Conservation (phyloP, 805 yeast species). For the Yamadazyma phyllophila region DNA sequence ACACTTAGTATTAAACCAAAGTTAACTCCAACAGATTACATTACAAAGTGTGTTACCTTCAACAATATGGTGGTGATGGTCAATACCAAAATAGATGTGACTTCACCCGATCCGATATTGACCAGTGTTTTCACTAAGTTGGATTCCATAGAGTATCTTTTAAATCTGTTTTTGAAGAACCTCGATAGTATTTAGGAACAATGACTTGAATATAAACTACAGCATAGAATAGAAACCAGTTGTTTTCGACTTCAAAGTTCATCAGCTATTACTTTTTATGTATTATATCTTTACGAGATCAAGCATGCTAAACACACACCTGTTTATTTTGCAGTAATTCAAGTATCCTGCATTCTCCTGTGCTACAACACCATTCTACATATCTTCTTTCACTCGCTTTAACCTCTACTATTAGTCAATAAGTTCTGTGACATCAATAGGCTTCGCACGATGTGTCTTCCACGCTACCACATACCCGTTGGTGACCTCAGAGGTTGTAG, state of each 20-base stretch:
- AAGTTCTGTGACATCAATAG: too few relatives aligned
- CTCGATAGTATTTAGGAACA: conserved; percentile 7
- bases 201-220: neutral
- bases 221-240: too few relatives aligned
- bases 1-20: conserved; percentile 22
- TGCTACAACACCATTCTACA: too few relatives aligned
- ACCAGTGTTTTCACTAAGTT: conserved; percentile 62
- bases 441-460: neutral
- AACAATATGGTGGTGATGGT: conserved; percentile 60
- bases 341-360: too few relatives aligned
- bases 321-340: too few relatives aligned
- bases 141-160: conserved; percentile 55
- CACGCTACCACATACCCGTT: neutral
- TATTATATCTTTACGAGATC: too few relatives aligned
- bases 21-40: conserved; percentile 45
- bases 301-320: too few relatives aligned
- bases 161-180: conserved; percentile 30
- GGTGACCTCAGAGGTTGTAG: neutral
- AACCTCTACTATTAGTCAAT: too few relatives aligned
- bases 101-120: conserved; percentile 66
- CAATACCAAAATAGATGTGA: conserved; percentile 54
- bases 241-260: neutral
- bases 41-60: conserved; percentile 64
- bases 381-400: too few relatives aligned
- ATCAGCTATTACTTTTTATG: too few relatives aligned